Evolutionary conservation across 805 yeast genomes (phyloP).

Genomic region (Nadsonia fulvescens): DNA sequence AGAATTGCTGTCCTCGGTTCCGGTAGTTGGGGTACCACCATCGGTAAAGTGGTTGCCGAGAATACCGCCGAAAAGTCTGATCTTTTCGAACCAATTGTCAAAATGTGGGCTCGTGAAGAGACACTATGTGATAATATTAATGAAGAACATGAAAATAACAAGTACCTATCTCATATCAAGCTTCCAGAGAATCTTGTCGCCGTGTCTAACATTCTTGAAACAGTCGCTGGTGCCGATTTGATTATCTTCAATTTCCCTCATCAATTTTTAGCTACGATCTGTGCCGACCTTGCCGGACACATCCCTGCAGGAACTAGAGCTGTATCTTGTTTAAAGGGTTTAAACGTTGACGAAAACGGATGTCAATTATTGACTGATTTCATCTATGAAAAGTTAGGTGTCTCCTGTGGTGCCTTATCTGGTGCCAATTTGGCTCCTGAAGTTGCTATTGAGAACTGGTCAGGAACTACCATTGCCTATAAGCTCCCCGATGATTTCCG

Average conservation of each 20-base stretch:
- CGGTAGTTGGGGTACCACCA: constrained; percentile 97
- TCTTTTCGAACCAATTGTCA: constrained; percentile 54
- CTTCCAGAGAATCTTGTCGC: constrained; percentile 77
- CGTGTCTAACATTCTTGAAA: constrained; percentile 61
- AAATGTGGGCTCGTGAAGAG: constrained; percentile 97
- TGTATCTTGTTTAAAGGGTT: constrained; percentile 88
- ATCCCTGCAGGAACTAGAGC: constrained; percentile 61
- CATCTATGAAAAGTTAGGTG: constrained; percentile 63
- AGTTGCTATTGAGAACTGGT: constrained; percentile 89
- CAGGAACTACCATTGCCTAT: constrained; percentile 95
- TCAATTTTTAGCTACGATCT: constrained; percentile 72
- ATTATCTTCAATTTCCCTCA: constrained; percentile 92
- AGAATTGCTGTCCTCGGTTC: constrained; percentile 74
- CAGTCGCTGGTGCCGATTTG: constrained; percentile 69
- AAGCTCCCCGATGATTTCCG: constrained; percentile 50
- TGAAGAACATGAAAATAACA: constrained; percentile 80
- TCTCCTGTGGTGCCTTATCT: constrained; percentile 88
- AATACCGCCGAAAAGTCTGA: constrained; percentile 57
- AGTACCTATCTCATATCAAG: constrained; percentile 75
- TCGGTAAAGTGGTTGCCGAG: constrained; percentile 89
- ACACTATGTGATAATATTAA: constrained; percentile 84
- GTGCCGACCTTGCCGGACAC: constrained; percentile 58
- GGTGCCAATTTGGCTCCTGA: constrained; percentile 97
- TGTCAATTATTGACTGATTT: constrained; percentile 67
- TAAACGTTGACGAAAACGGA: constrained; percentile 72